phyloP scores from a whole-genome alignment of 805 yeast genomes.

The Barnettozyma wickerhamii region DNA sequence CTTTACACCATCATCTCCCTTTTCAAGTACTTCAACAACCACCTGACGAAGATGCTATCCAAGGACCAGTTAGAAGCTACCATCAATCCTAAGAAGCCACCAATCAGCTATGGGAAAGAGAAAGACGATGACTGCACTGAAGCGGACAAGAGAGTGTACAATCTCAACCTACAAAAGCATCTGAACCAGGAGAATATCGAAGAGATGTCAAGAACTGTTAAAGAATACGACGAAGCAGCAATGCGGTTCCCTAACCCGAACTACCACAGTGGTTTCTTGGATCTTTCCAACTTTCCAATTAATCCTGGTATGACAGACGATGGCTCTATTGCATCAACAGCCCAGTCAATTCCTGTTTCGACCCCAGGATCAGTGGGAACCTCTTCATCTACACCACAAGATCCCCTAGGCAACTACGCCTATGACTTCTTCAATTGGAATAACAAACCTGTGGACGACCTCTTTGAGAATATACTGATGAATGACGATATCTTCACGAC shows the following conservation, averaged over 20 bases:
- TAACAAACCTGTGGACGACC: slow-evolving; percentile 14
- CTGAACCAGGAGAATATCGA: not conserved
- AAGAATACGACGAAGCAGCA: not conserved
- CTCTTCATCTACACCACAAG: slow-evolving; percentile 1
- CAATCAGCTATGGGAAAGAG: not conserved
- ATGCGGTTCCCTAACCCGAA: slow-evolving; percentile 4
- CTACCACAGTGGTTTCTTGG: slow-evolving; percentile 1
- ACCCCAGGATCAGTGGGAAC: no score
- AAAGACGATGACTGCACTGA: not conserved
- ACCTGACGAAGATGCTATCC: slow-evolving; percentile 6
- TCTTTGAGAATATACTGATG: slow-evolving; percentile 10
- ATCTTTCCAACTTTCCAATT: not conserved
- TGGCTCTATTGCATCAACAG: no score
- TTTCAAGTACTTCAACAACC: slow-evolving; percentile 12
- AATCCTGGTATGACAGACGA: not conserved
- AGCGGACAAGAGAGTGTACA: not conserved
- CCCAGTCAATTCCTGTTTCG: not conserved
- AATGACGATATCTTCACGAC: slow-evolving; percentile 11
- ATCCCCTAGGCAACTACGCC: not conserved
- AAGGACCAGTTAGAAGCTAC: slow-evolving; percentile 10
- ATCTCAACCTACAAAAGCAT: slow-evolving; percentile 1
- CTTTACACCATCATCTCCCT: slow-evolving; percentile 12
- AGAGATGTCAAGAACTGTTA: not conserved
- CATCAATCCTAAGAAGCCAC: slow-evolving; percentile 1
- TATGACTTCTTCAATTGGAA: slow-evolving; percentile 15